Evolutionary conservation across 192 early-diverging fungal species (phyloP), one percentile per base, ranked within the genome.

Genomic region (Linnemannia elongata): DNA sequence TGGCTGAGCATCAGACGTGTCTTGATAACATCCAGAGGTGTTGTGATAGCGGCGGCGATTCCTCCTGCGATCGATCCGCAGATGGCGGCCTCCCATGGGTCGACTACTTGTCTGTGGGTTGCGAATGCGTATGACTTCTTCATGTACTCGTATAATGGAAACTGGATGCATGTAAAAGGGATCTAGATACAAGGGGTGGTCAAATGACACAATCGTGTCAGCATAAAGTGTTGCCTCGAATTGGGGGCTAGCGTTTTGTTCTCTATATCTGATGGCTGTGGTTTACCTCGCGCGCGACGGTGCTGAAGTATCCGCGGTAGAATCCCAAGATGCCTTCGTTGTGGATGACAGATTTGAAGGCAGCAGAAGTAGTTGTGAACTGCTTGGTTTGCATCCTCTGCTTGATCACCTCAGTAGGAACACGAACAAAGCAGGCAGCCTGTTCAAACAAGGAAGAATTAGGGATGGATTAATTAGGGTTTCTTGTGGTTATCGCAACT

Each of bases 81-180:
- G 18, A 98, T 77, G 1, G 96, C 95, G 10, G 97, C 96, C 87
- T 98, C 96, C 91, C 92, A 95, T 41, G 97, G 93, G 72, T 95
- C 89, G 33, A 93, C 88, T 30, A 75, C 77, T 38, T 45, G 6
- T 38, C 92, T 82, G 9, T 92, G 85, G 12, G 93, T 87, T 6
- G 85, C 72, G n/a, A 38, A 45, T 24, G 94, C 89, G 60, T 92
- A 92, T 22, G 82, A 63, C 72, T 88, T 83, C 90, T 98, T 99
- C 71, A 98, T 90, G 49, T 92, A 94, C 89, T 99, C 98, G 83
- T 97, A 99, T 54, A 99, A 82, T 9, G 98, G 97, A 86, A 99
- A 99, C 88, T 99, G 98, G 44, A 99, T 95, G 88, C 97, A 98
- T 0, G 97, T 93, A 82, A 99, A 99, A 27, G 98, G 98, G 81